Base-by-base conservation (phyloP, 2,329 filamentous ascomycete genomes). In the Claviceps sp. region DNA sequence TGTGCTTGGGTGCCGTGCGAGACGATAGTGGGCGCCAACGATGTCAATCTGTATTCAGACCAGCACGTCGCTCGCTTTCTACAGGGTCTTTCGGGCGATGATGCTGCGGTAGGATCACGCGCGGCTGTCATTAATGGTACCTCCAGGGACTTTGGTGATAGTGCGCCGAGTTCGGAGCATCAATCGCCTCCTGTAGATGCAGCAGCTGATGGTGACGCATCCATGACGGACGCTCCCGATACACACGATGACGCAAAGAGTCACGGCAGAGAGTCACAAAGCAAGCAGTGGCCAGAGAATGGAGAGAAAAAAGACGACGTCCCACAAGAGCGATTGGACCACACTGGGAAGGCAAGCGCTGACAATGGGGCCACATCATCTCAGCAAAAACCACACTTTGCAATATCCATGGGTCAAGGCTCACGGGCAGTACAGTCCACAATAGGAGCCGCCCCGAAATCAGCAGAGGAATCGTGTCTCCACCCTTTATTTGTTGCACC, bases 401-500 rank as follows among this genome's bases (percentile, higher is more conserved):
- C 50, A 16, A 46, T 47, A n/a, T 14, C 30, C 16, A 38, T 45
- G 72, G 74, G 42, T 67, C 69, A 5, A 20, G 50, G 5, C 16
- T 38, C 37, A 41, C 43, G 34, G 1, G 41, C 41, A 44, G 50
- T 37, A 44, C 47, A n/a, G 24, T 5, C 24, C 37, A 26, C 37
- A 49, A 42, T 41, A 26, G 46, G 4, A 7, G 9, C 4, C 16
- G 24, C 44, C 7, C 64, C 66, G 1, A 55, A 50, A 11, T 24
- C 34, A 2, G 22, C 52, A 20, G 70, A 72, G 14, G 70, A 76
- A 4, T 70, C 73, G n/a, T 77, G 76, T 30, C 78, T 91, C 54
- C 85, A 91, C 62, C 85, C 86, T 3, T 79, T 88, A 60, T 94
- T 88, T 66, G 66, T 81, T 44, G 78, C 84, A 38, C 84, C 87